Evolutionary conservation across 2,329 filamentous ascomycete species (phyloP).

Genomic region (Parascedosporium putredinis): DNA sequence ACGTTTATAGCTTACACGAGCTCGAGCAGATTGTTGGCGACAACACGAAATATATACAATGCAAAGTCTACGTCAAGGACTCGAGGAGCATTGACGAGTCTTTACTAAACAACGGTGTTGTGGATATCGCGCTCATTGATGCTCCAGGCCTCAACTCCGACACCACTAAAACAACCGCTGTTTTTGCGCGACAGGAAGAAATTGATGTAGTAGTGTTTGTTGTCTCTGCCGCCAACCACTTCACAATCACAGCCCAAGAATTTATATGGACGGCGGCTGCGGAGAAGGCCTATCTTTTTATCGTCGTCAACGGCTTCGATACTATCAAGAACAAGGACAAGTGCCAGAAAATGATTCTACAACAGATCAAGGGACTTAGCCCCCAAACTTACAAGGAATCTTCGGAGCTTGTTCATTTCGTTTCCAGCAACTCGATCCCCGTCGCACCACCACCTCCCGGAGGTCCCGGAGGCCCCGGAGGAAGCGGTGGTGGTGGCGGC

Average conservation of each 20-base stretch:
- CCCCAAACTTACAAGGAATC: constrained; percentile 89
- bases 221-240: constrained; percentile 94
- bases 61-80: constrained; percentile 95
- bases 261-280: constrained; percentile 93
- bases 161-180: constrained; percentile 91
- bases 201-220: constrained; percentile 99
- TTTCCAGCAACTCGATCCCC: constrained; percentile 92
- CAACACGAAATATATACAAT: constrained; percentile 80
- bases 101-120: constrained; percentile 90
- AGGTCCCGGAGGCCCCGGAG: constrained; percentile 42
- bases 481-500: constrained; percentile 36
- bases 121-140: constrained; percentile 95
- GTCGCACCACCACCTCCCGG: constrained; percentile 51
- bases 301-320: constrained; percentile 96
- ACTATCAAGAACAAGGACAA: constrained; percentile 84
- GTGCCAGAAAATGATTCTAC: constrained; percentile 85
- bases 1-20: constrained; percentile 67
- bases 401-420: constrained; percentile 88
- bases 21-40: constrained; percentile 85
- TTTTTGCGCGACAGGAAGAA: constrained; percentile 94
- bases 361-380: constrained; percentile 80
- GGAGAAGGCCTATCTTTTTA: constrained; percentile 98
- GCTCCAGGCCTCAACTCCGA: constrained; percentile 92
- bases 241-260: constrained; percentile 93
- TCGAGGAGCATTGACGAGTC: constrained; percentile 84